Percentiles rank a stretch among this genome's conserved stretches.
phyloP scores from a whole-genome alignment of 306 rosid species.

The Begonia masoniana region DNA sequence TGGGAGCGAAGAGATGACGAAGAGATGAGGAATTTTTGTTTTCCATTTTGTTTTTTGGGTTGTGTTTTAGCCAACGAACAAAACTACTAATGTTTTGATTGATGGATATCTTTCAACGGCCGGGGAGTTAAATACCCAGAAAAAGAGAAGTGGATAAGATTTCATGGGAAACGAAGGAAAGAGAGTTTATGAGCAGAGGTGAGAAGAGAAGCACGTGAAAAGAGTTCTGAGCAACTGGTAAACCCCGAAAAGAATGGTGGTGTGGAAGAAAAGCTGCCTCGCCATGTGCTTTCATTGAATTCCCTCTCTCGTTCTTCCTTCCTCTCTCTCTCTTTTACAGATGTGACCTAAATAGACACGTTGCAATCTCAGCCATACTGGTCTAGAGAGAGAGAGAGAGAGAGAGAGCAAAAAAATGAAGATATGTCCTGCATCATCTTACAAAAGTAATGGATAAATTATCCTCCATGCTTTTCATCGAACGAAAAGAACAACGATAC shows the following conservation, averaged over 20 bases:
- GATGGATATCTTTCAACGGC: constrained; percentile 13
- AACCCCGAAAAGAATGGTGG: neutral
- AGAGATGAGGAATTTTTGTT: constrained; percentile 25
- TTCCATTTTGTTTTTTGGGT: constrained; percentile 32
- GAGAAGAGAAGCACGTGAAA: constrained; percentile 1
- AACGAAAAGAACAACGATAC: too few relatives aligned
- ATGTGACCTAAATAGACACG: neutral
- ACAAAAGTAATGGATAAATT: too few relatives aligned
- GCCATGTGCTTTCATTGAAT: neutral
- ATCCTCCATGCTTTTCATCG: too few relatives aligned
- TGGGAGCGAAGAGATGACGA: constrained; percentile 69
- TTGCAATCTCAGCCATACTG: neutral
- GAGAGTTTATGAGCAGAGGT: neutral
- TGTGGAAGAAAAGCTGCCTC: neutral
- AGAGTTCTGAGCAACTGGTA: neutral
- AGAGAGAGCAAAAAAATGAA: too few relatives aligned
- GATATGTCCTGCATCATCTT: too few relatives aligned
- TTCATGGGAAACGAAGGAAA: neutral
- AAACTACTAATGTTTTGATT: constrained; percentile 16
- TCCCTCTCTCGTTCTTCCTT: neutral
- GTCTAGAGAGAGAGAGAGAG: too few relatives aligned
- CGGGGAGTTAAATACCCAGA: neutral
- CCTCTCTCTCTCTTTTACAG: too few relatives aligned
- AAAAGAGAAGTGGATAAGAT: constrained; percentile 1
- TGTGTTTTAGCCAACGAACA: constrained; percentile 32